Percentiles rank a stretch among this genome's conserved stretches.
phyloP scores from a whole-genome alignment of 2,329 filamentous ascomycete species.

The Pseudocercospora cruenta region DNA sequence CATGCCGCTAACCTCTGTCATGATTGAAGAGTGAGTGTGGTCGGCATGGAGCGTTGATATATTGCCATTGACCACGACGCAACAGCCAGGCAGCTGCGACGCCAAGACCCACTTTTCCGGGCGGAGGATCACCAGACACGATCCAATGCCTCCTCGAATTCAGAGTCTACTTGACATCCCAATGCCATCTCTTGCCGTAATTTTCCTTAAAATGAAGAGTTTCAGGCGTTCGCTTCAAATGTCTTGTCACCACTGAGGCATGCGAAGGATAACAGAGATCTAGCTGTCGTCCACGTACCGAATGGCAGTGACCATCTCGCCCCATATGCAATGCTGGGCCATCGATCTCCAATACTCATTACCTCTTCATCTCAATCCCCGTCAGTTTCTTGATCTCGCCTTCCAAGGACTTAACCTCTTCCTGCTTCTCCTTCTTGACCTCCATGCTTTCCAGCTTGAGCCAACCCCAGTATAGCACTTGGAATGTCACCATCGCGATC shows the following conservation, averaged over 20 bases:
- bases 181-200: not conserved
- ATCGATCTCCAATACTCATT: not conserved
- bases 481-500: slow-evolving; percentile 76
- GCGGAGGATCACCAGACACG: not conserved
- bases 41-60: not conserved
- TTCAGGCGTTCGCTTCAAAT: not conserved
- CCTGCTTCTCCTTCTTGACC: slow-evolving; percentile 61
- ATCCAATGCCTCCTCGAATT: not conserved
- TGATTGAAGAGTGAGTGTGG: not conserved
- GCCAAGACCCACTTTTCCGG: not conserved
- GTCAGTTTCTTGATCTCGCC: slow-evolving; percentile 31
- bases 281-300: not conserved
- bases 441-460: slow-evolving; percentile 74
- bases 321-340: not conserved
- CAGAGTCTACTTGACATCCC: not conserved
- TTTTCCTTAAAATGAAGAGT: not conserved
- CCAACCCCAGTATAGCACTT: slow-evolving; percentile 76
- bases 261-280: not conserved
- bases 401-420: slow-evolving; percentile 31
- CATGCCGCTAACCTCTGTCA: not conserved
- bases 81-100: not conserved
- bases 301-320: not conserved
- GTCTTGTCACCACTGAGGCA: not conserved
- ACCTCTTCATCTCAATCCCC: slow-evolving; percentile 15
- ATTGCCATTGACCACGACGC: not conserved